Evolutionary conservation across 805 yeast species (phyloP).

Genomic region (Saccharomycopsis fibuligera): DNA sequence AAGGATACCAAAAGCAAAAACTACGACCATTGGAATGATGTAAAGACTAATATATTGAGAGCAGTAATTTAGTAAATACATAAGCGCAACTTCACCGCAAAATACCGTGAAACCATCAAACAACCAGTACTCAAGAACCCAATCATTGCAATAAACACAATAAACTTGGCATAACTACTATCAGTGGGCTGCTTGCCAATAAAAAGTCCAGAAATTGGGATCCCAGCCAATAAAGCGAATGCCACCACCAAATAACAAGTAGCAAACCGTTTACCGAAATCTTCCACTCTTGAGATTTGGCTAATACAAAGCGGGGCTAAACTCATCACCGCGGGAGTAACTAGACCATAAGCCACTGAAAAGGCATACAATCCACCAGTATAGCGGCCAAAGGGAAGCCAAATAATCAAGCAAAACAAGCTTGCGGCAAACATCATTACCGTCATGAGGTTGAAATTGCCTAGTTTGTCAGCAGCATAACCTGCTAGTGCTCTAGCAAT

Average conservation of each 20-base stretch:
- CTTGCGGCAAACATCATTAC: slow-evolving; percentile 31
- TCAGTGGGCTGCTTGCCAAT: slow-evolving; percentile 31
- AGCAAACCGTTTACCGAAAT: slow-evolving; percentile 50
- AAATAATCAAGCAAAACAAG: slow-evolving; percentile 31
- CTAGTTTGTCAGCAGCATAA: slow-evolving; percentile 32
- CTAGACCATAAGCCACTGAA: slow-evolving; percentile 45
- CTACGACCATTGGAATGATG: too few relatives aligned
- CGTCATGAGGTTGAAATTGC: slow-evolving; percentile 44
- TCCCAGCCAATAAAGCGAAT: slow-evolving; percentile 39
- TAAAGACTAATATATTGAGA: background rate
- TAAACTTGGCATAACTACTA: slow-evolving; percentile 32
- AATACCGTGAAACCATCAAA: slow-evolving; percentile 39
- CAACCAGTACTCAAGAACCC: slow-evolving; percentile 33
- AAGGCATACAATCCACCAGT: slow-evolving; percentile 37
- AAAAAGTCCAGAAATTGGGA: slow-evolving; percentile 46
- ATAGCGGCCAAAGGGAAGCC: slow-evolving; percentile 38
- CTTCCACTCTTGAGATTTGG: slow-evolving; percentile 47
- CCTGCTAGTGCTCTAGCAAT: slow-evolving; percentile 32
- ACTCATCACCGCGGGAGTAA: slow-evolving; percentile 50
- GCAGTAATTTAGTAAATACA: background rate
- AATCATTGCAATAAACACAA: slow-evolving; percentile 32
- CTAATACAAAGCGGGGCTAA: slow-evolving; percentile 56
- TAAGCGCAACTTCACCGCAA: slow-evolving; percentile 29
- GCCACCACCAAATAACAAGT: slow-evolving; percentile 55
- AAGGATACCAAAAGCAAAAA: background rate